These are phyloP conservation scores for Fonsecaea pugnacius DNA, from an alignment of 2,329 filamentous ascomycete genomes.

Conservation along the genomic window DNA sequence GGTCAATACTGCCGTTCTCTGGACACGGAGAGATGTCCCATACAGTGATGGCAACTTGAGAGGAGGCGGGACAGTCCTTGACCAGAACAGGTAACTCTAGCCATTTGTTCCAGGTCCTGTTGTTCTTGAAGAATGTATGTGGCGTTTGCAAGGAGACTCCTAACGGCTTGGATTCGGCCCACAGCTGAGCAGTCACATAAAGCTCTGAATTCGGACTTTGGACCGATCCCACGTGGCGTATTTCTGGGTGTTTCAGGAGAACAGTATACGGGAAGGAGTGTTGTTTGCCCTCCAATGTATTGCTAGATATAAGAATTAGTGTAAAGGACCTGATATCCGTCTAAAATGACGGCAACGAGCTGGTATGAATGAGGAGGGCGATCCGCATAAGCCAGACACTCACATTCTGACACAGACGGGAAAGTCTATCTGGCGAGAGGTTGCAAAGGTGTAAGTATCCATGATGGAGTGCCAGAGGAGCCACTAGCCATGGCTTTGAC, in stretches of 20 bases:
- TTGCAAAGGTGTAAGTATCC: slow-evolving; percentile 96
- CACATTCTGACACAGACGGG: slow-evolving; percentile 69
- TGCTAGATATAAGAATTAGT: slow-evolving; percentile 52
- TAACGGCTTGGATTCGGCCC: slow-evolving; percentile 92
- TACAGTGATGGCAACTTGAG: slow-evolving; percentile 86
- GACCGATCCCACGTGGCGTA: slow-evolving; percentile 87
- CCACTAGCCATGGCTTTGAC: neutral
- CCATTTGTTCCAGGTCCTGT: slow-evolving; percentile 89
- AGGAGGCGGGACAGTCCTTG: slow-evolving; percentile 76
- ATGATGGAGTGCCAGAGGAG: slow-evolving; percentile 54
- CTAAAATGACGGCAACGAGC: neutral
- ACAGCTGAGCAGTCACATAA: slow-evolving; percentile 89
- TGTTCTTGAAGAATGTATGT: slow-evolving; percentile 85
- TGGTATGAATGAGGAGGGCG: neutral
- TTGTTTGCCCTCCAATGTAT: slow-evolving; percentile 77
- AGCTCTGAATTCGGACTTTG: slow-evolving; percentile 79
- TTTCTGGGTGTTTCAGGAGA: slow-evolving; percentile 74
- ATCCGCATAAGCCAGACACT: slow-evolving; percentile 39
- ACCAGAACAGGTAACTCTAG: slow-evolving; percentile 84
- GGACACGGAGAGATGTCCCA: slow-evolving; percentile 91
- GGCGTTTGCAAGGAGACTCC: slow-evolving; percentile 90
- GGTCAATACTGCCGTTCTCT: slow-evolving; percentile 69
- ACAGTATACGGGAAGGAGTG: slow-evolving; percentile 75
- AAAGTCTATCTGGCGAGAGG: slow-evolving; percentile 79
- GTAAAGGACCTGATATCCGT: neutral